phyloP scores from a whole-genome alignment of 192 early-diverging fungal species.

The Entomortierella chlamydospora region DNA sequence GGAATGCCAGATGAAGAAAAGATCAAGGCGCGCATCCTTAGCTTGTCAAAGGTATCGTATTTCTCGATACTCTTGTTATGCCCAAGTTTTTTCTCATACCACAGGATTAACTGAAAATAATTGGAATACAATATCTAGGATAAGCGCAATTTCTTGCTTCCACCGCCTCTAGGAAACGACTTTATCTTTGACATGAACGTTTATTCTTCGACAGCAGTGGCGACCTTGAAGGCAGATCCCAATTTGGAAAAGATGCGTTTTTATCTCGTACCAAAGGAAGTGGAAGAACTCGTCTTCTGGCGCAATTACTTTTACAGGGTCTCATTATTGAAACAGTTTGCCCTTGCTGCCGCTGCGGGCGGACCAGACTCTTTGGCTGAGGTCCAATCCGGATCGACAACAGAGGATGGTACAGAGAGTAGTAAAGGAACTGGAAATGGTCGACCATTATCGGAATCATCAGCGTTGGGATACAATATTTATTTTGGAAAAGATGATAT shows the following conservation, averaged over 20 bases:
- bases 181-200: conserved; percentile 72
- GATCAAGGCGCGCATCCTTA: conserved; percentile 61
- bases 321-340: conserved; percentile 63
- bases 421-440: not conserved
- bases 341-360: conserved; percentile 48
- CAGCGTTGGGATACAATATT: conserved; percentile 46
- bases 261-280: conserved; percentile 71
- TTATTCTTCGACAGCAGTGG: conserved; percentile 66
- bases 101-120: too few species aligned
- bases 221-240: conserved; percentile 66
- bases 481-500: conserved; percentile 51
- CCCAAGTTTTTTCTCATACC: too few species aligned
- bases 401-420: not conserved
- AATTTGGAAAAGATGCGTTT: conserved; percentile 73
- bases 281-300: conserved; percentile 75
- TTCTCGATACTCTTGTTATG: too few species aligned
- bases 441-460: conserved; percentile 6
- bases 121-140: conserved; percentile 51
- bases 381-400: not conserved
- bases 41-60: conserved; percentile 59
- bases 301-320: conserved; percentile 79
- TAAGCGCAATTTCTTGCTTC: conserved; percentile 69
- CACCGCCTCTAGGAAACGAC: conserved; percentile 69
- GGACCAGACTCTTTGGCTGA: conserved; percentile 19
- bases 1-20: conserved; percentile 64